Evolutionary conservation across 139 green algal genomes (phyloP).

Genomic region (Nannochloris sp.): DNA sequence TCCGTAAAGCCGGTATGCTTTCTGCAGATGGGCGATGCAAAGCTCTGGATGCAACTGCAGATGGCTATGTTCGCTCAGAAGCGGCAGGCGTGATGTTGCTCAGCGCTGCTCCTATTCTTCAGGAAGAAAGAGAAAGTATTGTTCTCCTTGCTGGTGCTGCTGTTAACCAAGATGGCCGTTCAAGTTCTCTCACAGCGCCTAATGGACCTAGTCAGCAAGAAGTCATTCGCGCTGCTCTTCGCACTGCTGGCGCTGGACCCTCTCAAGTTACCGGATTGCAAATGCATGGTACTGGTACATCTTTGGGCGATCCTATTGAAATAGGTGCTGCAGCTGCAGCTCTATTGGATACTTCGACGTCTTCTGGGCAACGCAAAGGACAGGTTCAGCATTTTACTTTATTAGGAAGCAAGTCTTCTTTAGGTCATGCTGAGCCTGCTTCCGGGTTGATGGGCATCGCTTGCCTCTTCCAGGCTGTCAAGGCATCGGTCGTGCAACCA

Average conservation of each 20-base stretch:
- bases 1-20: slow-evolving; percentile 39
- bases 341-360: slow-evolving; percentile 9
- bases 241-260: not conserved
- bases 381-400: slow-evolving; percentile 34
- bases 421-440: slow-evolving; percentile 80
- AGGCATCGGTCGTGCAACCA: slow-evolving; percentile 12
- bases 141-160: slow-evolving; percentile 27
- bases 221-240: slow-evolving; percentile 57
- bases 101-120: not conserved
- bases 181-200: slow-evolving; percentile 40
- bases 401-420: slow-evolving; percentile 58
- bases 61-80: slow-evolving; percentile 49
- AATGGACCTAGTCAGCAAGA: slow-evolving; percentile 43
- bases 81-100: slow-evolving; percentile 15
- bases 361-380: not conserved
- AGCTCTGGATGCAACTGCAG: slow-evolving; percentile 38
- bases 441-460: slow-evolving; percentile 60
- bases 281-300: slow-evolving; percentile 54
- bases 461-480: slow-evolving; percentile 21
- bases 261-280: slow-evolving; percentile 20
- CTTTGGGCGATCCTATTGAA: slow-evolving; percentile 83
- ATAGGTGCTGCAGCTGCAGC: slow-evolving; percentile 33
- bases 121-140: not conserved
- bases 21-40: slow-evolving; percentile 44
- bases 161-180: slow-evolving; percentile 37